phyloP scores from a whole-genome alignment of 257 asterid genomes.

The Thymus mandschuricus region DNA sequence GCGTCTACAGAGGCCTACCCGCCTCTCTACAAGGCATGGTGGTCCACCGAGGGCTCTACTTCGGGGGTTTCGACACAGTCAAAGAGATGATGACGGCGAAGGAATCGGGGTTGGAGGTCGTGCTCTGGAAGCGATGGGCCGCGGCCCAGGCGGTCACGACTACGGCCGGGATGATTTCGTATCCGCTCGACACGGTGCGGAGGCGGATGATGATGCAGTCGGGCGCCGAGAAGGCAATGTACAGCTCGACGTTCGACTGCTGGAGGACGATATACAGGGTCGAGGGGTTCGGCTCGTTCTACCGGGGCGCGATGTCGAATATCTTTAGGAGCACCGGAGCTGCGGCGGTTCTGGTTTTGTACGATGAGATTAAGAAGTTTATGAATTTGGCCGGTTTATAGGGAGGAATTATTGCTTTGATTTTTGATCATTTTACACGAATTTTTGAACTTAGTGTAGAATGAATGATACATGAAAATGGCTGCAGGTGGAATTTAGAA shows the following conservation, averaged over 20 bases:
- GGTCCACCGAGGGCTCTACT: constrained; percentile 86
- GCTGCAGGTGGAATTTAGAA: neutral
- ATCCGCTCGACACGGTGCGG: constrained; percentile 89
- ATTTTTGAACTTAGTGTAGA: constrained; percentile 18
- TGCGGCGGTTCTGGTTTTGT: constrained; percentile 90
- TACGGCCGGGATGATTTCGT: constrained; percentile 83
- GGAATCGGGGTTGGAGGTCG: constrained; percentile 49
- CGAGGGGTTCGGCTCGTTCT: constrained; percentile 80
- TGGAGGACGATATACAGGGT: constrained; percentile 74
- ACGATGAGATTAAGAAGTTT: constrained; percentile 87
- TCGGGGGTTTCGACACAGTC: constrained; percentile 85
- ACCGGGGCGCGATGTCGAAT: constrained; percentile 94
- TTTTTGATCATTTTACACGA: constrained; percentile 13
- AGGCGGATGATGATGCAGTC: constrained; percentile 99
- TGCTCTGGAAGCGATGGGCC: constrained; percentile 87
- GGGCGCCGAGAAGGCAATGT: constrained; percentile 76
- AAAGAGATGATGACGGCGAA: constrained; percentile 64
- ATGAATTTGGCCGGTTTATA: constrained; percentile 89
- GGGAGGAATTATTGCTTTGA: constrained; percentile 12
- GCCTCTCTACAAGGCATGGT: constrained; percentile 96
- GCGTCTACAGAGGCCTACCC: constrained; percentile 86
- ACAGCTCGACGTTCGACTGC: constrained; percentile 67
- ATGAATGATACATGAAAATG: neutral
- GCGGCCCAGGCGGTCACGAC: constrained; percentile 97
- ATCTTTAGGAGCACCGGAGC: constrained; percentile 95